Percentiles rank a stretch among this genome's conserved stretches.
Conservation (phyloP, 805 yeast genomes). For the Teunomyces cretensis region DNA sequence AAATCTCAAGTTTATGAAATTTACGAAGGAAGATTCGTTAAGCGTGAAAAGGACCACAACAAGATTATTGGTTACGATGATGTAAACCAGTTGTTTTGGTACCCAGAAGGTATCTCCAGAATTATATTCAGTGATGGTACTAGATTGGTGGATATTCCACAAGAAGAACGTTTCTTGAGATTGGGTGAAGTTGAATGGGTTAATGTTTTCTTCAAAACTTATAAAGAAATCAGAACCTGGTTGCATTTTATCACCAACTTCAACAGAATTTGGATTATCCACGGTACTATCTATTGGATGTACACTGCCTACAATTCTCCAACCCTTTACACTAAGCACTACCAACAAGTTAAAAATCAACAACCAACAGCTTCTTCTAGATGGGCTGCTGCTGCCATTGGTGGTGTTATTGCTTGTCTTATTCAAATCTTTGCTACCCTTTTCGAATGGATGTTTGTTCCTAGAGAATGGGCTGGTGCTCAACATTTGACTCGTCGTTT, state of each 20-base stretch:
- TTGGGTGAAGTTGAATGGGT: slow-evolving; percentile 93
- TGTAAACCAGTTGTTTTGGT: slow-evolving; percentile 98
- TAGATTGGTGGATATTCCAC: slow-evolving; percentile 85
- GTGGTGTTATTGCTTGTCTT: slow-evolving; percentile 81
- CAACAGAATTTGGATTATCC: slow-evolving; percentile 98
- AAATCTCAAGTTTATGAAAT: slow-evolving; percentile 82
- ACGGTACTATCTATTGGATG: slow-evolving; percentile 89
- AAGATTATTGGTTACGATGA: slow-evolving; percentile 91
- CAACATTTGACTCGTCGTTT: slow-evolving; percentile 91
- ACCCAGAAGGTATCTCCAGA: slow-evolving; percentile 96
- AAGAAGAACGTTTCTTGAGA: slow-evolving; percentile 83
- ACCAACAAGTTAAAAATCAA: slow-evolving; percentile 77
- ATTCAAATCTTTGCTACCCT: slow-evolving; percentile 86
- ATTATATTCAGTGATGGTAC: slow-evolving; percentile 90
- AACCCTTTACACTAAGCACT: slow-evolving; percentile 82
- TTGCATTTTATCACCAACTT: slow-evolving; percentile 91
- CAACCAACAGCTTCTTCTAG: slow-evolving; percentile 86
- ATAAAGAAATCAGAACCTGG: slow-evolving; percentile 96
- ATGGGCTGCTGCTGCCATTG: slow-evolving; percentile 93
- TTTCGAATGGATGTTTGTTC: slow-evolving; percentile 94
- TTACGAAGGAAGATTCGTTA: slow-evolving; percentile 76
- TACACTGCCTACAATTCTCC: slow-evolving; percentile 92
- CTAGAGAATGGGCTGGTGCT: slow-evolving; percentile 99
- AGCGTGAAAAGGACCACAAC: slow-evolving; percentile 84
- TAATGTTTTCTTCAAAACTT: slow-evolving; percentile 91